Percentiles rank a stretch among this genome's conserved stretches.
These are phyloP conservation scores for Starmerella bacillaris DNA, from an alignment of 805 yeast species.

Conservation along the genomic window DNA sequence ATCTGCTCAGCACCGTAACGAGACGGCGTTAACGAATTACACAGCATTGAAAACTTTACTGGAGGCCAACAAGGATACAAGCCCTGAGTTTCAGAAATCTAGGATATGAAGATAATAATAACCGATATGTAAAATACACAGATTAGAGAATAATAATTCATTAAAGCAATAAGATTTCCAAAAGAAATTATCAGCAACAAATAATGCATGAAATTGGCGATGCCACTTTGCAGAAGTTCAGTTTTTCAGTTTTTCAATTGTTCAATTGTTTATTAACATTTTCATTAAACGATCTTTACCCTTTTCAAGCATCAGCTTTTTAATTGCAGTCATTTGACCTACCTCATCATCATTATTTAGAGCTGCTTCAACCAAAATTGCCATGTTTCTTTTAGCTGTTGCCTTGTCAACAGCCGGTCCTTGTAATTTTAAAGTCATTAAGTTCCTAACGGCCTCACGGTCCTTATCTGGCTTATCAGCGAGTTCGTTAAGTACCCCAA, in stretches of 20 bases:
- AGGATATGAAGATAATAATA: no score
- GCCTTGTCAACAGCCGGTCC: constrained; percentile 23
- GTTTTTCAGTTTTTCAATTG: no score
- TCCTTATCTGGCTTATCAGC: constrained; percentile 16
- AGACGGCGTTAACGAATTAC: constrained; percentile 4
- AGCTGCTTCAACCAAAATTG: constrained; percentile 21
- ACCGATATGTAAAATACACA: no score
- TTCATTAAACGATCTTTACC: constrained; percentile 49
- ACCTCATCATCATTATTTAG: constrained; percentile 28
- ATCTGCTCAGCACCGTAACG: constrained; percentile 7
- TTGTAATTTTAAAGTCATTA: constrained; percentile 23
- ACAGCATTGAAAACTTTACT: background rate
- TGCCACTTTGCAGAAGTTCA: no score
- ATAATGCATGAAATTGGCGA: no score
- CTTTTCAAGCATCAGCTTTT: constrained; percentile 43
- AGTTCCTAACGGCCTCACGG: constrained; percentile 23
- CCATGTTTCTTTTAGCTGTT: constrained; percentile 16
- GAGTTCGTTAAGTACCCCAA: constrained; percentile 23
- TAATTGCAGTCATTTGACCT: constrained; percentile 32
- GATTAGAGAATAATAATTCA: no score
- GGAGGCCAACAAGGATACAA: background rate
- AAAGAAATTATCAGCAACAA: no score
- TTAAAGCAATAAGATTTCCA: no score
- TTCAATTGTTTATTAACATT: constrained; percentile 27
- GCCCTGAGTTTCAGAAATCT: constrained; percentile 1